These are phyloP conservation scores for Fusarium sp. DNA, from an alignment of 2,329 filamentous ascomycete species.

Conservation along the genomic window DNA sequence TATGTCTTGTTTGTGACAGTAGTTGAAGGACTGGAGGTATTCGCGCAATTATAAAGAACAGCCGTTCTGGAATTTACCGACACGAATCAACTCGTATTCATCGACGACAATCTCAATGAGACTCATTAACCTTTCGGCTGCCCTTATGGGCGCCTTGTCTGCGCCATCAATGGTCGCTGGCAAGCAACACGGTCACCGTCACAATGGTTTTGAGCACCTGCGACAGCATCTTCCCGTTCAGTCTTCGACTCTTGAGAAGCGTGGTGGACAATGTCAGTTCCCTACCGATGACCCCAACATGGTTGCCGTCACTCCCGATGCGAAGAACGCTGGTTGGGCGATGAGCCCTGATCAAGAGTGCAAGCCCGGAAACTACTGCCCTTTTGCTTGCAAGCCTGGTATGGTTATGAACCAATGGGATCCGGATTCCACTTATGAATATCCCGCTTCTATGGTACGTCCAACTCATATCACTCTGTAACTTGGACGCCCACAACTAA, in stretches of 20 bases:
- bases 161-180: conserved; percentile 53
- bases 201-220: conserved; percentile 54
- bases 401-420: conserved; percentile 86
- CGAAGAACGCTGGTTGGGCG: conserved; percentile 80
- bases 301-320: conserved; percentile 73
- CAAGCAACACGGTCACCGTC: conserved; percentile 51
- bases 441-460: conserved; percentile 78
- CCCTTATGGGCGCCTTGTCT: conserved; percentile 63
- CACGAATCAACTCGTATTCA: conserved; percentile 38
- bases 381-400: conserved; percentile 80
- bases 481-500: conserved; percentile 14
- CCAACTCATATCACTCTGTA: not conserved
- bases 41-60: conserved; percentile 37
- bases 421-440: conserved; percentile 74
- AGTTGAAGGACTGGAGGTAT: conserved; percentile 34
- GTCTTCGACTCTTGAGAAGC: conserved; percentile 60
- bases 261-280: conserved; percentile 71
- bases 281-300: conserved; percentile 73
- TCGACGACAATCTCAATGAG: conserved; percentile 61
- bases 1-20: conserved; percentile 39
- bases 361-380: conserved; percentile 76
- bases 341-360: conserved; percentile 82
- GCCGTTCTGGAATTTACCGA: conserved; percentile 30
- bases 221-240: conserved; percentile 48
- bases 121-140: conserved; percentile 62